Evolutionary conservation across 331 rosid species (phyloP).

Genomic region (Pyracantha coccinea): DNA sequence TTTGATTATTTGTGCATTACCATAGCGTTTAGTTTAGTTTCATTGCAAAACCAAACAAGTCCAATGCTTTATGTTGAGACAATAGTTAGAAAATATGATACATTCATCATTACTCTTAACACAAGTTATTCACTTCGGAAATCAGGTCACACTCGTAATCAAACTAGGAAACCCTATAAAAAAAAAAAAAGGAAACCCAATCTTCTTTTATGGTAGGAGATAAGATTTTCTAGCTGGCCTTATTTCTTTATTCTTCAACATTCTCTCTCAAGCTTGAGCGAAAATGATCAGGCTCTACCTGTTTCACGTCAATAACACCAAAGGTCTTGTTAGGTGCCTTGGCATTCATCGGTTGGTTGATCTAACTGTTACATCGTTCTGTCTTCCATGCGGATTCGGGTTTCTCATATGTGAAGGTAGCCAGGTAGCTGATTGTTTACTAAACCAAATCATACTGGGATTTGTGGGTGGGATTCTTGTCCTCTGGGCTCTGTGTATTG

Average conservation of each 20-base stretch:
- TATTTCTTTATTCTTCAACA: neutral
- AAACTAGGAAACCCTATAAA: neutral
- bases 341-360: too few species aligned
- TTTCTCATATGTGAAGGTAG: too few species aligned
- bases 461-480: too few species aligned
- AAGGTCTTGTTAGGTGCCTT: neutral
- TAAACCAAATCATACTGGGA: neutral
- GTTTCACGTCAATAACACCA: neutral
- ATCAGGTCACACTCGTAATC: neutral
- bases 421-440: too few species aligned
- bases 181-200: neutral
- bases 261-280: neutral
- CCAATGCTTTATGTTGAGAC: neutral
- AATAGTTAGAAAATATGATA: neutral
- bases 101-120: neutral
- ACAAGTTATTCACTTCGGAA: neutral
- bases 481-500: neutral
- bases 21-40: neutral
- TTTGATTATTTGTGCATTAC: neutral
- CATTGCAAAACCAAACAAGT: neutral
- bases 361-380: too few species aligned
- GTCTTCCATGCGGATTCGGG: too few species aligned
- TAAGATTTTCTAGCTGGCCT: neutral
- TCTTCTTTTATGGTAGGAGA: neutral
- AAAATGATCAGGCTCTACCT: neutral